Base-by-base conservation (phyloP, 2,329 filamentous ascomycete species). In the Claviceps sp. region DNA sequence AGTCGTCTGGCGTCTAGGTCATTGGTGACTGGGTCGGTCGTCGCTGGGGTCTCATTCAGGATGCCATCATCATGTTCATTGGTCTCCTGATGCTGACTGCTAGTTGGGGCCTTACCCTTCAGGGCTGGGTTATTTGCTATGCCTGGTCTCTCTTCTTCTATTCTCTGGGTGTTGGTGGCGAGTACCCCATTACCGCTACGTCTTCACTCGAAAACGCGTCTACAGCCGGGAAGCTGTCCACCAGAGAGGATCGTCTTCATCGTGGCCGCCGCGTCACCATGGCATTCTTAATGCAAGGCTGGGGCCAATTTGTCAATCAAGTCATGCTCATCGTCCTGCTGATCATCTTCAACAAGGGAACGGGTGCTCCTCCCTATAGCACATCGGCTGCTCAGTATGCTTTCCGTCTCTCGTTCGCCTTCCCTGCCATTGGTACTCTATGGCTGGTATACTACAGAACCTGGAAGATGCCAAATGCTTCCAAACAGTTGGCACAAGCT, bases 91-190 rank as follows among this genome's bases (percentile, higher is more conserved):
- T 96, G 86, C 78, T 97, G 53, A 94, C 87, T 48, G 87, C 88
- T 54, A 85, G 86, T 24, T 97, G 91, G 91, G 91, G 90, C 56
- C 70, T 85, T 36, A 88, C 80, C 38, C 76, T 94, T 49, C 84
- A 97, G 63, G 90, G 90, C 61, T 97, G 91, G 91, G 87, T 97
- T 53, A 95, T 96, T 63, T 95, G 89, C 77, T 97, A 97, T 67
- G 87, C 85, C 55, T 95, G 87, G 86, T 88, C 88, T 41, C 78
- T 97, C 40, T 95, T 96, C 76, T 87, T 97, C 73, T 73, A 73
- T 63, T 63, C 72, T 52, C 71, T 81, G 49, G 80, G 79, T 57
- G 80, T 83, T 52, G 88, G 89, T 61, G 89, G 89, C 59, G 90
- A 95, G 71, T 96, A 97, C 65, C 91, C 91, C 56, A 96, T 96